phyloP scores from a whole-genome alignment of 495 filamentous ascomycete genomes.

The Niebla homalea region DNA sequence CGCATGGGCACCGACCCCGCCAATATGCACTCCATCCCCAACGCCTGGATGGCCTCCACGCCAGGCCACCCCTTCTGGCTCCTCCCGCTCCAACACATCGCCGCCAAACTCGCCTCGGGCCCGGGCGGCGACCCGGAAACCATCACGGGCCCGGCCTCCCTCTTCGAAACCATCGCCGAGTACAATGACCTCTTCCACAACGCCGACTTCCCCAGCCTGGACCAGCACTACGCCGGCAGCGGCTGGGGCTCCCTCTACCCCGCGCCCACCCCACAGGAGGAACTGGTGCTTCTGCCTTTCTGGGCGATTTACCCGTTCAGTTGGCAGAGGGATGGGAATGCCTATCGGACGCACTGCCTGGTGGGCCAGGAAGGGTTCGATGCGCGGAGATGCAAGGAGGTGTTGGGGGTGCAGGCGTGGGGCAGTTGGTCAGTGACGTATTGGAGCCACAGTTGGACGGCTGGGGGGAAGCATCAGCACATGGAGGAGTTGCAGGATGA shows the following conservation, averaged over 20 bases:
- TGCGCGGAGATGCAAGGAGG: slow-evolving; percentile 9
- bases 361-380: slow-evolving; percentile 6
- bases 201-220: slow-evolving; percentile 4
- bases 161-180: neutral
- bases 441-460: slow-evolving; percentile 15
- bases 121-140: neutral
- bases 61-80: slow-evolving; percentile 17
- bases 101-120: neutral
- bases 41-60: slow-evolving; percentile 18
- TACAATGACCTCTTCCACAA: slow-evolving; percentile 5
- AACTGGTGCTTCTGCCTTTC: slow-evolving; percentile 12
- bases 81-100: slow-evolving; percentile 6
- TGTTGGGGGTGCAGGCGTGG: slow-evolving; percentile 7
- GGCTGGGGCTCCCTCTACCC: slow-evolving; percentile 4
- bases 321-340: slow-evolving; percentile 11
- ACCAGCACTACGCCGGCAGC: slow-evolving; percentile 3
- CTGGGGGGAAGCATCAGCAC: slow-evolving; percentile 26
- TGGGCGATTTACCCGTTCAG: slow-evolving; percentile 15
- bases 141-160: slow-evolving; percentile 10
- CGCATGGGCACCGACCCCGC: slow-evolving; percentile 16
- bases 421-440: slow-evolving; percentile 15
- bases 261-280: neutral
- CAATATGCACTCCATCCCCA: slow-evolving; percentile 12
- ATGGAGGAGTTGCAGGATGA: slow-evolving; percentile 67
- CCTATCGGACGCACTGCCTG: slow-evolving; percentile 6